Conservation (phyloP, 1,284 basidiomycete genomes). For the Agaricales sp. region DNA sequence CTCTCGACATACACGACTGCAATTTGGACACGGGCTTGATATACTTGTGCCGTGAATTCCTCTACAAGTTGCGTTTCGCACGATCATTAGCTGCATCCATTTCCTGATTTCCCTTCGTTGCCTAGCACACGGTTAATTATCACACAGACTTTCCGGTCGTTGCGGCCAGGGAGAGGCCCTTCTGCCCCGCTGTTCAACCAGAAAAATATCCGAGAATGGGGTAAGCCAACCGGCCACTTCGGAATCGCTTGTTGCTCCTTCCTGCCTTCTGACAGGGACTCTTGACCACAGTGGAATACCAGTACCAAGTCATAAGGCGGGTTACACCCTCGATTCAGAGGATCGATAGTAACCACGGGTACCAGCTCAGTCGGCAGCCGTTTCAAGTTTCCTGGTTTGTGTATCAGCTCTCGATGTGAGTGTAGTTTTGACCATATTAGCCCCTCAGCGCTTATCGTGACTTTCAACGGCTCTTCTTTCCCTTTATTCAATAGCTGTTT, state of each 20-base stretch:
- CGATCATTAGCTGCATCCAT: slow-evolving; percentile 10
- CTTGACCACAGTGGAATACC: slow-evolving; percentile 43
- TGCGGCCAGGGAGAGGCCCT: slow-evolving; percentile 27
- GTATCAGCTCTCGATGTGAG: slow-evolving; percentile 51
- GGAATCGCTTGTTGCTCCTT: background rate
- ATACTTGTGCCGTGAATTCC: slow-evolving; percentile 59
- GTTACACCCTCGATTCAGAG: slow-evolving; percentile 40
- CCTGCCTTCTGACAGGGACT: background rate
- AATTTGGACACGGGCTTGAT: slow-evolving; percentile 54
- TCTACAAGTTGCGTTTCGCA: slow-evolving; percentile 52
- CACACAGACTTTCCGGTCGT: slow-evolving; percentile 52
- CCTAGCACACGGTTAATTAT: slow-evolving; percentile 57
- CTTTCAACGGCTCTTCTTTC: slow-evolving; percentile 3
- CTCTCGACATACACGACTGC: slow-evolving; percentile 56
- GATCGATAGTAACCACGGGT: slow-evolving; percentile 33
- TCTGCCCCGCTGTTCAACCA: slow-evolving; percentile 42
- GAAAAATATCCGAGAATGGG: slow-evolving; percentile 64
- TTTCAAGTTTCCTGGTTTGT: slow-evolving; percentile 66
- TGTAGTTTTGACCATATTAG: slow-evolving; percentile 5
- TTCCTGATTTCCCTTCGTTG: slow-evolving; percentile 7
- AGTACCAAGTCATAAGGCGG: slow-evolving; percentile 46
- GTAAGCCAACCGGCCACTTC: slow-evolving; percentile 34
- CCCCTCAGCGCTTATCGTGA: background rate
- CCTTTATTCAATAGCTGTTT: slow-evolving; percentile 36
- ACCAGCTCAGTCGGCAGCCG: slow-evolving; percentile 51